A percentile compares a stretch with the other conserved stretches of the same genome.
Conservation (phyloP, 192 early-diverging fungal genomes). For the Physocladia obscura region DNA sequence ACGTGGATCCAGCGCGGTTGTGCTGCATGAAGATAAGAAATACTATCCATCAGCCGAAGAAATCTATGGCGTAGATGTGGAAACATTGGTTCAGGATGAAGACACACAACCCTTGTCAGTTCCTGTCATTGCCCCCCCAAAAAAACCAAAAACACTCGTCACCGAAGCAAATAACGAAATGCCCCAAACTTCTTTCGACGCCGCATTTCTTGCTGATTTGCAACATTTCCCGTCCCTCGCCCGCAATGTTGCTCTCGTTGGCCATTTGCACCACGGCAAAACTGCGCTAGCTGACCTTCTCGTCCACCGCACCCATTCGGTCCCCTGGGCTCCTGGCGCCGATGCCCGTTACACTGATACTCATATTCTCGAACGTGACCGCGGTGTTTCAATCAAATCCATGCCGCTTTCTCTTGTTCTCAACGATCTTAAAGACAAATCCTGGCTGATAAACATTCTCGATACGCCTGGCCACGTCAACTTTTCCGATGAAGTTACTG, state of each 20-base stretch:
- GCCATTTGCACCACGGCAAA: slow-evolving; percentile 98
- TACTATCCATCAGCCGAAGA: slow-evolving; percentile 98
- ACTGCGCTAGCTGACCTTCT: slow-evolving; percentile 91
- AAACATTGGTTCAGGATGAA: slow-evolving; percentile 94
- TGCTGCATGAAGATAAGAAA: slow-evolving; percentile 97
- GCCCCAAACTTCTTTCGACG: background rate
- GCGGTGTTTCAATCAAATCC: slow-evolving; percentile 88
- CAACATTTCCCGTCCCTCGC: slow-evolving; percentile 69
- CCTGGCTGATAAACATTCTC: slow-evolving; percentile 82
- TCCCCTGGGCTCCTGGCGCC: slow-evolving; percentile 51
- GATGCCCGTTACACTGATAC: slow-evolving; percentile 85
- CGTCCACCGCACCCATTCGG: slow-evolving; percentile 81
- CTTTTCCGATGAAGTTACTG: slow-evolving; percentile 91
- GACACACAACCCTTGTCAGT: slow-evolving; percentile 94
- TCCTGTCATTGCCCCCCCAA: slow-evolving; percentile 91
- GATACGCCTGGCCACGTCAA: slow-evolving; percentile 97
- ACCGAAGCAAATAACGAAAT: background rate
- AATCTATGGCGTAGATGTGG: slow-evolving; percentile 92
- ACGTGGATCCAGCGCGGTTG: slow-evolving; percentile 62
- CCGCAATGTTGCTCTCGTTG: slow-evolving; percentile 87
- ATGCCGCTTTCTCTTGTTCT: slow-evolving; percentile 91
- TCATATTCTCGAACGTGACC: slow-evolving; percentile 83
- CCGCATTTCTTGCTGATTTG: slow-evolving; percentile 41
- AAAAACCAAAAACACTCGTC: slow-evolving; percentile 76
- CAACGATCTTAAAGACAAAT: slow-evolving; percentile 84